Base-by-base conservation (phyloP, 257 asterid genomes). In the Gentiana macrophylla region DNA sequence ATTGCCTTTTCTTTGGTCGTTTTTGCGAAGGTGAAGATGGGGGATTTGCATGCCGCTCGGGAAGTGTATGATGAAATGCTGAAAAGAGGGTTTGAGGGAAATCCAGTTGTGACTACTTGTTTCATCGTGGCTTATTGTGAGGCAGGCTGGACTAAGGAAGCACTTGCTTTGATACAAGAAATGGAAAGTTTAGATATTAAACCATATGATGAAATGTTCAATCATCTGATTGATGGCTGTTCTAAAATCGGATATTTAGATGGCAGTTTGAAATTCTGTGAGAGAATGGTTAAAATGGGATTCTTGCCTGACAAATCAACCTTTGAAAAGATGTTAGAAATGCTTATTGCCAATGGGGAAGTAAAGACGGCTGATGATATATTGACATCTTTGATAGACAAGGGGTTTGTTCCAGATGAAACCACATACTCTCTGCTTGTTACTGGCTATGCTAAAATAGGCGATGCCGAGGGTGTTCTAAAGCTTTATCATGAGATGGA, bases 401-500 rank as follows among this genome's bases (percentile, higher is more conserved):
- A 73, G 46, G 94, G 94, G 33, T 80, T 83, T 53, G 37, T 41
- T 59, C 82, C 94, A 2, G 81, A 79, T 64, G 77, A 64, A 64
- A 62, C 50, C 53, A 71, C 80, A 3, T 89, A 74, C 60, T 65
- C 83, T 61, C 70, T 67, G 62, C 89, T 89, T 34, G 61, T 80
- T 66, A 61, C 54, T 60, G 97, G 97, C 63, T 78, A 81, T 68
- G 56, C 70, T 67, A 86, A 62, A 62, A 70, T 71, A 35, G 78
- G 76, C 53, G 76, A 74, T 33, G 52, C 69, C 37, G 89, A 76
- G 62, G 72, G 68, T 55, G 75, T 76, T 54, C 68, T 67, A 45
- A 83, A 78, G 78, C 64, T 86, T 61, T 71, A 80, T 35, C 75
- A 76, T 52, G 97, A 86, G 77, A 86, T 89, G 95, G 84, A 79